Conservation (phyloP, 768 basidiomycete species). For the Xerocomus spinulosus region DNA sequence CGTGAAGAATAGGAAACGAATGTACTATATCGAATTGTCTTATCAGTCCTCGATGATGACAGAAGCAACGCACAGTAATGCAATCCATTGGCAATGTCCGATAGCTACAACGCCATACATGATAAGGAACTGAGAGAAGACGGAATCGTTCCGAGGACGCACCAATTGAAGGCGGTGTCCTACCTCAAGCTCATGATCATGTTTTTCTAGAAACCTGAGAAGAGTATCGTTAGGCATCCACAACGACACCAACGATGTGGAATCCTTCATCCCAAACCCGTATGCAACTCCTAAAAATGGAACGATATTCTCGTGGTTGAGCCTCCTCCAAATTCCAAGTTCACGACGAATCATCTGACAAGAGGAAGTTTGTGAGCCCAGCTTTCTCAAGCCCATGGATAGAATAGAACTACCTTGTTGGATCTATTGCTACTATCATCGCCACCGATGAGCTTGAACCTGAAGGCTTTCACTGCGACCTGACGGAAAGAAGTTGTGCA, state of each 20-base stretch:
- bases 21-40: background rate
- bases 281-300: background rate
- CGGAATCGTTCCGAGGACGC: slow-evolving; percentile 4
- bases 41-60: too few species aligned
- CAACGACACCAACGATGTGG: slow-evolving; percentile 16
- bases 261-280: background rate
- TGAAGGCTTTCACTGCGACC: slow-evolving; percentile 5
- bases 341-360: slow-evolving; percentile 3
- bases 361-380: too few species aligned
- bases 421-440: background rate
- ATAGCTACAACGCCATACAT: background rate
- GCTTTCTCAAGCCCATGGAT: too few species aligned
- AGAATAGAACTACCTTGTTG: background rate
- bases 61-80: background rate
- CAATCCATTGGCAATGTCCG: background rate
- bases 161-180: slow-evolving; percentile 7
- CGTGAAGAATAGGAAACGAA: background rate
- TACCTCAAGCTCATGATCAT: background rate
- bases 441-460: background rate
- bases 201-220: slow-evolving; percentile 10
- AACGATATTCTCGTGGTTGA: background rate
- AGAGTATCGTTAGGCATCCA: slow-evolving; percentile 27
- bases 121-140: too few species aligned
- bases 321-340: slow-evolving; percentile 6
- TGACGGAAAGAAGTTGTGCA: background rate